Evolutionary conservation across 768 basidiomycete species (phyloP).

Genomic region (Tylopilus cervinicoccineus): DNA sequence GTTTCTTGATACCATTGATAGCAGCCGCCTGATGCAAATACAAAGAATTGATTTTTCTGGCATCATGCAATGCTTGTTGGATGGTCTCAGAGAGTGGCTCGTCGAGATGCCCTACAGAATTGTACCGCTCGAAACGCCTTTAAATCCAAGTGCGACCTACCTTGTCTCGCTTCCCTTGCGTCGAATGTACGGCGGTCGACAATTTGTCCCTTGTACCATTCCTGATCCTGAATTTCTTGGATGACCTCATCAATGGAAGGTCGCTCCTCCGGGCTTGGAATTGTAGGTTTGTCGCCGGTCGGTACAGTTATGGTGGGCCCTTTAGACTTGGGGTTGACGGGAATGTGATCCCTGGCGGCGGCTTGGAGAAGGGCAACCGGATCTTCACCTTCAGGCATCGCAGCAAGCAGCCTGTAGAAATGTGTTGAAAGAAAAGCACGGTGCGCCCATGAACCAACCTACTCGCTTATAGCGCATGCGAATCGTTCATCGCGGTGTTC

Average conservation of each 20-base stretch:
- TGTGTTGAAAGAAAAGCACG: background rate
- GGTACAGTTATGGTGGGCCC: background rate
- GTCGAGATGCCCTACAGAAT: conserved; percentile 42
- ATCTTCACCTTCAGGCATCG: conserved; percentile 51
- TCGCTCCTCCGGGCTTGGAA: conserved; percentile 48
- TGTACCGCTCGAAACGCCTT: background rate
- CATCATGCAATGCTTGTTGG: conserved; percentile 47
- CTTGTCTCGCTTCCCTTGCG: conserved; percentile 48
- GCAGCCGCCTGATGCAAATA: conserved; percentile 73
- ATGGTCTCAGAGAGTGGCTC: conserved; percentile 57
- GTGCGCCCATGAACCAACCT: conserved; percentile 16
- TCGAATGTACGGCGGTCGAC: conserved; percentile 50
- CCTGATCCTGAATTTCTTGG: conserved; percentile 49
- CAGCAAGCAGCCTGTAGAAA: conserved; percentile 49
- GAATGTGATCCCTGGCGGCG: conserved; percentile 68
- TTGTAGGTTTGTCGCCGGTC: conserved; percentile 9
- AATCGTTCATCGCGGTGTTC: conserved; percentile 68
- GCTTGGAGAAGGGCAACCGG: conserved; percentile 59
- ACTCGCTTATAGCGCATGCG: conserved; percentile 66
- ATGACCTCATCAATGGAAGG: conserved; percentile 57
- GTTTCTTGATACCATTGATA: conserved; percentile 54
- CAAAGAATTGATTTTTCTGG: conserved; percentile 58
- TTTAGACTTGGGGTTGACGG: conserved; percentile 48
- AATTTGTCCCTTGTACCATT: conserved; percentile 74
- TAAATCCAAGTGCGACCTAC: conserved; percentile 28